phyloP scores from a whole-genome alignment of 164 flowering plant genomes.

The Sedum album region DNA sequence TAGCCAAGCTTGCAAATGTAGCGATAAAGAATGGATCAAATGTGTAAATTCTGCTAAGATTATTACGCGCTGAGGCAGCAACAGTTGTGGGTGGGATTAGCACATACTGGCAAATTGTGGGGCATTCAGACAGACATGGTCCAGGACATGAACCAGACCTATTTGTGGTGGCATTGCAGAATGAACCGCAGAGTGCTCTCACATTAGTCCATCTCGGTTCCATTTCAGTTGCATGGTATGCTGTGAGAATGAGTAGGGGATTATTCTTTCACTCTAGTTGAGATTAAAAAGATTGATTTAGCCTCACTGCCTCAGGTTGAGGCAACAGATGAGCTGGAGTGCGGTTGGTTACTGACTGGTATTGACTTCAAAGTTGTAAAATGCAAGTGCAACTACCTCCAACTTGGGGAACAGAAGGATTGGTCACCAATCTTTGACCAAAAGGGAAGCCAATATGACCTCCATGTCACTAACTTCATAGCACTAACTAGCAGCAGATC shows the following conservation, averaged over 20 bases:
- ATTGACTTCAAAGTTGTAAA: conserved; percentile 4
- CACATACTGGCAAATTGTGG: background rate
- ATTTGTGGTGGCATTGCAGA: background rate
- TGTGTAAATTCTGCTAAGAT: background rate
- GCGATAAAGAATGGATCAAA: background rate
- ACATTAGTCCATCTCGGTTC: background rate
- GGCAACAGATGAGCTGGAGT: conserved; percentile 1
- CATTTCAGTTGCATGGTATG: background rate
- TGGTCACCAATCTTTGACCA: background rate
- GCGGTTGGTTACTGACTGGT: conserved; percentile 3
- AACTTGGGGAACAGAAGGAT: background rate
- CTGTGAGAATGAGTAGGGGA: background rate
- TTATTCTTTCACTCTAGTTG: background rate
- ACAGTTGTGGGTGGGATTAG: background rate
- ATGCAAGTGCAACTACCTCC: background rate
- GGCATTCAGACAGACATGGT: background rate
- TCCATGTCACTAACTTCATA: background rate
- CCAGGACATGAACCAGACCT: background rate
- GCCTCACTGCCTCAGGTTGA: background rate
- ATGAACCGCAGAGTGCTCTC: background rate
- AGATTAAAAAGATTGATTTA: background rate
- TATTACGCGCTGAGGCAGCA: background rate
- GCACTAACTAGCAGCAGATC: too few relatives aligned
- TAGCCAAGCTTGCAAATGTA: background rate
- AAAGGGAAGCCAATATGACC: background rate